Evolutionary conservation across 2,329 filamentous ascomycete species (phyloP).

Genomic region (Kalmusia sp.): DNA sequence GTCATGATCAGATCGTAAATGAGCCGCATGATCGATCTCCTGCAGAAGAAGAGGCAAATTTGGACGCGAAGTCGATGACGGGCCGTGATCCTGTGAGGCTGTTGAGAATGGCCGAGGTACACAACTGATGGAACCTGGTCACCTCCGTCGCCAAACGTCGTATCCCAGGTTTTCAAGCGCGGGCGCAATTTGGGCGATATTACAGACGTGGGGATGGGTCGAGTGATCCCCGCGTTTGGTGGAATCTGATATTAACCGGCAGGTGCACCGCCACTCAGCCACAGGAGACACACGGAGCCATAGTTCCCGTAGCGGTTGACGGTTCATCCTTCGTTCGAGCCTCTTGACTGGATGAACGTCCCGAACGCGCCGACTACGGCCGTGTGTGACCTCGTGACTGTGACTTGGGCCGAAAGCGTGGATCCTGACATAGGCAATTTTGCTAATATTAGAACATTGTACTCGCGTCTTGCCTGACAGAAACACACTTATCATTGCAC

Average conservation of each 20-base stretch:
- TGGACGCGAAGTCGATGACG: not conserved
- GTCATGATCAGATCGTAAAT: not conserved
- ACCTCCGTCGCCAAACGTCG: constrained; percentile 1
- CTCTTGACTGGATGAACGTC: too few species aligned
- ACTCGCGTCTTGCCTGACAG: too few species aligned
- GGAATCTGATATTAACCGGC: not conserved
- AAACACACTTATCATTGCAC: too few species aligned
- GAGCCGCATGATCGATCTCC: not conserved
- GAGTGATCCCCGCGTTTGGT: not conserved
- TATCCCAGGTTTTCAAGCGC: constrained; percentile 11
- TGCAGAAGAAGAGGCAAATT: not conserved
- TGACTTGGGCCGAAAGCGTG: too few species aligned
- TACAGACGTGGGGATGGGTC: constrained; percentile 7
- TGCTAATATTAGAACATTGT: too few species aligned
- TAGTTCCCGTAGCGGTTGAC: not conserved
- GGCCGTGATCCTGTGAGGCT: not conserved
- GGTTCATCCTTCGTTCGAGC: too few species aligned
- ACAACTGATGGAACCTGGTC: not conserved
- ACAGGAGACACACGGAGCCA: not conserved
- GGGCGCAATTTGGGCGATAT: constrained; percentile 14
- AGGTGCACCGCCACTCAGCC: constrained; percentile 5
- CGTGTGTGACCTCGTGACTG: not conserved
- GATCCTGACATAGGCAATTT: too few species aligned
- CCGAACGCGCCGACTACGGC: not conserved
- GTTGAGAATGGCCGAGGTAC: not conserved